phyloP scores from a whole-genome alignment of 2,329 filamentous ascomycete species.

The Cladosporium cucumerinum region DNA sequence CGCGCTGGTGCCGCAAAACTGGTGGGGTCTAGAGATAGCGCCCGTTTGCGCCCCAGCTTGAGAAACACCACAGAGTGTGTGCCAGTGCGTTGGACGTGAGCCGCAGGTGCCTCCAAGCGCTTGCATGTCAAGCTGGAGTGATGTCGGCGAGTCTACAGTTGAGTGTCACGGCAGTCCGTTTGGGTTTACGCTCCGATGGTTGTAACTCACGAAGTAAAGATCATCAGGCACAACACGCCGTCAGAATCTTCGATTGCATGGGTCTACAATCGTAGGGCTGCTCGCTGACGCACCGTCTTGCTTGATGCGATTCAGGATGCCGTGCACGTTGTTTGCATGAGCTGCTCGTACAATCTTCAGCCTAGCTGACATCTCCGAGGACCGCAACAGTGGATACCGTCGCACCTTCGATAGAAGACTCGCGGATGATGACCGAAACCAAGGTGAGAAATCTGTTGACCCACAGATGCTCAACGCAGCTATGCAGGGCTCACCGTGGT shows the following conservation, averaged over 20 bases:
- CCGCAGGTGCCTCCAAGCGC: conserved; percentile 4
- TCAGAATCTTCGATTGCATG: conserved; percentile 7
- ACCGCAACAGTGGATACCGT: conserved; percentile 3
- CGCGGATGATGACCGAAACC: conserved; percentile 1
- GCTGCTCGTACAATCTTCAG: neutral
- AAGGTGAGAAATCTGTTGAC: conserved; percentile 4
- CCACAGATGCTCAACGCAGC: conserved; percentile 3
- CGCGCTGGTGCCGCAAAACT: neutral
- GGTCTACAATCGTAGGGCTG: neutral
- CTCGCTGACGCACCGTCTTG: neutral
- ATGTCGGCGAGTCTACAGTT: conserved; percentile 2
- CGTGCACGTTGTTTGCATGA: neutral
- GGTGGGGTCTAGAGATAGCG: conserved; percentile 8
- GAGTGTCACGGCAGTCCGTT: conserved; percentile 4
- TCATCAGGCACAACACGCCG: neutral
- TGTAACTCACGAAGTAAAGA: conserved; percentile 1
- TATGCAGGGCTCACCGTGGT: neutral
- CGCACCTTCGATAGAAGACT: neutral
- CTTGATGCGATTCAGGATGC: neutral
- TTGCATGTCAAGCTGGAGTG: neutral
- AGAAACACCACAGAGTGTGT: neutral
- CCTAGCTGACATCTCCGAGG: conserved; percentile 6
- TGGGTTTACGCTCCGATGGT: conserved; percentile 4
- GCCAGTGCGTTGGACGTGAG: conserved; percentile 5
- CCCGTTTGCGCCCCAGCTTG: conserved; percentile 4